Evolutionary conservation across 306 rosid species (phyloP).

Genomic region (Acacia crassicarpa): DNA sequence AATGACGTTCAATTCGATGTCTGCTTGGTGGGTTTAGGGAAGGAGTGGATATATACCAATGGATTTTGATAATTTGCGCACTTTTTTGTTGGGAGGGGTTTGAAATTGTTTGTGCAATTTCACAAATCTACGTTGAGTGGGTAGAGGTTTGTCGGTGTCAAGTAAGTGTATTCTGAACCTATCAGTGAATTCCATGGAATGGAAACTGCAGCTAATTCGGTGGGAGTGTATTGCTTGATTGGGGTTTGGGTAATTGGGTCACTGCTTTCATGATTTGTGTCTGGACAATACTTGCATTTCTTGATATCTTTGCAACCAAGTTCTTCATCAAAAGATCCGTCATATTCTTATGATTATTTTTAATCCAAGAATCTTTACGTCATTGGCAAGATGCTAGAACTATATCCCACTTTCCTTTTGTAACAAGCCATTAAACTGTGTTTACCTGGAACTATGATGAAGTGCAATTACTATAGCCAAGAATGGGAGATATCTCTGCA

Average conservation of each 20-base stretch:
- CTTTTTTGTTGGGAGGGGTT: not conserved
- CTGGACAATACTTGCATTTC: not conserved
- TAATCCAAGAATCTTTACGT: not conserved
- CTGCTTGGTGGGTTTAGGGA: not conserved
- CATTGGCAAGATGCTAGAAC: not conserved
- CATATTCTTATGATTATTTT: not conserved
- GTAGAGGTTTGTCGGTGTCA: not conserved
- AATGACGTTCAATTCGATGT: not conserved
- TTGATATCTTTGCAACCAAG: not conserved
- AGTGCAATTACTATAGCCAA: slow-evolving; percentile 53
- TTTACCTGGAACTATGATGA: slow-evolving; percentile 31
- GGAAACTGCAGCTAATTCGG: not conserved
- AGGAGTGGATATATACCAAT: not conserved
- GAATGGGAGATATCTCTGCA: slow-evolving; percentile 55
- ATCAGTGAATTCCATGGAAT: not conserved
- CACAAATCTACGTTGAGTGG: not conserved
- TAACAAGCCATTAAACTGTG: not conserved
- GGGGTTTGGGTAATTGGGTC: slow-evolving; percentile 13
- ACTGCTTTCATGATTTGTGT: slow-evolving; percentile 10
- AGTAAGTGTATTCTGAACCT: not conserved
- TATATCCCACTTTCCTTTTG: not conserved
- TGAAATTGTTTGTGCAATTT: not conserved
- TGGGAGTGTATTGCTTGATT: slow-evolving; percentile 16
- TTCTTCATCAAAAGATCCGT: not conserved
- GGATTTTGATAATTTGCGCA: not conserved